Conservation (phyloP, 768 basidiomycete species). For the Russula abietina region DNA sequence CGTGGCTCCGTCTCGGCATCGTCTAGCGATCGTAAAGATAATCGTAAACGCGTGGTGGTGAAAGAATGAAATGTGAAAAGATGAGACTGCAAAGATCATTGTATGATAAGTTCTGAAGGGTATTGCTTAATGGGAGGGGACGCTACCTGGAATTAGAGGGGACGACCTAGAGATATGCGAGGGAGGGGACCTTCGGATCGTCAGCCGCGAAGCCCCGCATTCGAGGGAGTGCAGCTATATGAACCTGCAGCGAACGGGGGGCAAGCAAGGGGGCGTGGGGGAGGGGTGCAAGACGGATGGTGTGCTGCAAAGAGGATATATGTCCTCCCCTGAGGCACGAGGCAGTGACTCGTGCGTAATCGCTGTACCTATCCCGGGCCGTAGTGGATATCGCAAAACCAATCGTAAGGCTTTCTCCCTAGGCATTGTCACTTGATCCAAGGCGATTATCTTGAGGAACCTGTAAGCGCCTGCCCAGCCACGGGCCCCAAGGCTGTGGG, state of each 20-base stretch:
- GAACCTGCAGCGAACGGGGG: constrained; percentile 18
- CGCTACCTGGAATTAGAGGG: constrained; percentile 12
- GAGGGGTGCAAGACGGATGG: constrained; percentile 1
- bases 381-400: constrained; percentile 6
- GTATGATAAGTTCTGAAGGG: background rate
- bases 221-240: constrained; percentile 22
- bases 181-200: constrained; percentile 7
- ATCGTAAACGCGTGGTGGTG: constrained; percentile 12
- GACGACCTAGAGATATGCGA: background rate
- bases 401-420: constrained; percentile 14
- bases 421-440: constrained; percentile 22
- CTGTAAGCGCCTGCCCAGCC: constrained; percentile 5
- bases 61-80: constrained; percentile 7
- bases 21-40: constrained; percentile 11
- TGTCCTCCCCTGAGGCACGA: constrained; percentile 24
- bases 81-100: background rate
- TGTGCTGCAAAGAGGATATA: constrained; percentile 15
- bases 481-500: background rate
- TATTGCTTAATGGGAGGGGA: background rate
- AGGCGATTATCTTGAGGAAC: constrained; percentile 17
- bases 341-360: constrained; percentile 22
- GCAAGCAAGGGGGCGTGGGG: constrained; percentile 14
- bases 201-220: constrained; percentile 23
- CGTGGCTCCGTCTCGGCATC: constrained; percentile 11
- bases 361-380: constrained; percentile 17